Evolutionary conservation across 2,329 filamentous ascomycete genomes (phyloP).

Genomic region (Aureobasidium sp.): DNA sequence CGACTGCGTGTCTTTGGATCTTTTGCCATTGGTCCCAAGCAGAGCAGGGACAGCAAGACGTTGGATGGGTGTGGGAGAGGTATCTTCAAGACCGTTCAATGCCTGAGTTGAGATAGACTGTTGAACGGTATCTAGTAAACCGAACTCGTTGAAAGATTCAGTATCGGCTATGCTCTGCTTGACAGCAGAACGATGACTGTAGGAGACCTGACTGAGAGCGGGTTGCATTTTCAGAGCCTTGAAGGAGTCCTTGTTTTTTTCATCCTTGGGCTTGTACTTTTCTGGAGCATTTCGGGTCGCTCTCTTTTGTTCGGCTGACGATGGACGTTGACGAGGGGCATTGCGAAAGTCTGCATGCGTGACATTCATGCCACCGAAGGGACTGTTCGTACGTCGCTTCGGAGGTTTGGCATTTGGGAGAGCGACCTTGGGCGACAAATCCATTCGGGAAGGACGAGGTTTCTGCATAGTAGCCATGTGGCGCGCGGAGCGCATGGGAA

Average conservation of each 20-base stretch:
- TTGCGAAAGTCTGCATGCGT: conserved; percentile 42
- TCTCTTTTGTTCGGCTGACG: conserved; percentile 38
- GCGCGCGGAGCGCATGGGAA: conserved; percentile 24
- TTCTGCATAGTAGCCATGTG: conserved; percentile 36
- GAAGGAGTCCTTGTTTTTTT: conserved; percentile 49
- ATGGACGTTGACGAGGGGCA: conserved; percentile 30
- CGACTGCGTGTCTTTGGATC: conserved; percentile 27
- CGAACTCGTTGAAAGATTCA: conserved; percentile 74
- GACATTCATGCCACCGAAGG: conserved; percentile 55
- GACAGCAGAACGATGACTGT: conserved; percentile 56
- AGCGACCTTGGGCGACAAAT: conserved; percentile 40
- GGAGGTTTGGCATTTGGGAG: conserved; percentile 31
- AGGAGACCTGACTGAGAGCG: conserved; percentile 67
- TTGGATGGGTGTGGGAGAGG: conserved; percentile 83
- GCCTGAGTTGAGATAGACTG: conserved; percentile 66
- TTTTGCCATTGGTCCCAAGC: conserved; percentile 50
- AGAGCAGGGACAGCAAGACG: conserved; percentile 79
- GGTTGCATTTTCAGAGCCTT: conserved; percentile 95
- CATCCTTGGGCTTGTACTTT: conserved; percentile 33
- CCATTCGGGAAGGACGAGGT: conserved; percentile 45
- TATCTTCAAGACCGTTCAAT: conserved; percentile 64
- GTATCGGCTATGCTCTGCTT: conserved; percentile 59
- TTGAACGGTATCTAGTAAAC: conserved; percentile 64
- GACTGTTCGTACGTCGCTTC: conserved; percentile 41
- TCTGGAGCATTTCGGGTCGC: conserved; percentile 45